A percentile compares a stretch with the other conserved stretches of the same genome.
These are phyloP conservation scores for Penicillium sp. DNA, from an alignment of 2,329 filamentous ascomycete species.

Conservation along the genomic window DNA sequence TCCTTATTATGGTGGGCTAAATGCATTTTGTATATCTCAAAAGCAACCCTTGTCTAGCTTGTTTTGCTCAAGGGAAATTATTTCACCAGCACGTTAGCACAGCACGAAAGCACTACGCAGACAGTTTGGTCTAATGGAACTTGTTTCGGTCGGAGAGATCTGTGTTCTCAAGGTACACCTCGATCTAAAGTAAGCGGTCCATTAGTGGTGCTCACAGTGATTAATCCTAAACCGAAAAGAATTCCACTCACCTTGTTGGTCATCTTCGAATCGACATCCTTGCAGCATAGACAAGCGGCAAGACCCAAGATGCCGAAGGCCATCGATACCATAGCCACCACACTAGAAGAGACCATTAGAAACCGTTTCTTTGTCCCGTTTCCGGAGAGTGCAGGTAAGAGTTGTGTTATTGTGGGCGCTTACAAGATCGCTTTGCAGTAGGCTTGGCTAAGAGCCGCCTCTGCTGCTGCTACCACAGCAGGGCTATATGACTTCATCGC, in stretches of 20 bases:
- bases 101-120: background rate
- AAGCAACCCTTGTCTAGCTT: background rate
- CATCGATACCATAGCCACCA: constrained; percentile 25
- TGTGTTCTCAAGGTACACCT: constrained; percentile 19
- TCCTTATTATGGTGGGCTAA: background rate
- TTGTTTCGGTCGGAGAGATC: constrained; percentile 11
- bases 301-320: constrained; percentile 28
- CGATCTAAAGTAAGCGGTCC: constrained; percentile 7
- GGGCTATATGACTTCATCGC: constrained; percentile 16
- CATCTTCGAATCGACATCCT: constrained; percentile 30
- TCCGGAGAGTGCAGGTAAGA: background rate
- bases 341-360: constrained; percentile 8
- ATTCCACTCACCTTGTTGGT: constrained; percentile 25
- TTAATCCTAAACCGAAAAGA: background rate
- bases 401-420: background rate
- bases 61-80: background rate
- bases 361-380: background rate
- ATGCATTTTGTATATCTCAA: background rate
- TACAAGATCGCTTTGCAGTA: constrained; percentile 24
- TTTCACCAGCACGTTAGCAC: background rate
- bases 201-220: background rate
- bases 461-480: constrained; percentile 16
- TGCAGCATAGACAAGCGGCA: constrained; percentile 24
- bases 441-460: constrained; percentile 15
- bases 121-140: constrained; percentile 6